Conservation (phyloP, 23 red algal species). For the Gracilaria caudata region DNA sequence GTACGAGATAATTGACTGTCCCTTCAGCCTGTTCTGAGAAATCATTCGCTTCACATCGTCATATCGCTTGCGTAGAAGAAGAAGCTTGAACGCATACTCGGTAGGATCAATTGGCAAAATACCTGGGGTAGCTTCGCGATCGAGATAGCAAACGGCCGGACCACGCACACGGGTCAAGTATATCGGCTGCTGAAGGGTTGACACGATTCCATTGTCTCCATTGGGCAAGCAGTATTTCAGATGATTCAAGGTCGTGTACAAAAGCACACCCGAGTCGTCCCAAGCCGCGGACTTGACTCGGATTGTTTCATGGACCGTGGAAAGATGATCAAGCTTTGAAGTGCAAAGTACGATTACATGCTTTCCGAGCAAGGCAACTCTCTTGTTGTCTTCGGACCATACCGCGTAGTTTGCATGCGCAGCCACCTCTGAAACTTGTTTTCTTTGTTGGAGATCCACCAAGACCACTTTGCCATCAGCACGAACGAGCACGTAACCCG, state of each 20-base stretch:
- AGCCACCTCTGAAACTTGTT: constrained; percentile 79
- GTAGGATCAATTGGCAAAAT: constrained; percentile 94
- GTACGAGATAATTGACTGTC: constrained; percentile 96
- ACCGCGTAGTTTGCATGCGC: constrained; percentile 86
- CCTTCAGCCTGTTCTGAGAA: constrained; percentile 83
- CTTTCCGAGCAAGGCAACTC: constrained; percentile 91
- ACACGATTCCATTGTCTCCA: constrained; percentile 94
- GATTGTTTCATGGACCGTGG: constrained; percentile 97
- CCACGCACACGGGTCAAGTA: constrained; percentile 95
- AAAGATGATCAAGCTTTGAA: constrained; percentile 88
- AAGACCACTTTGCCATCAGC: constrained; percentile 82
- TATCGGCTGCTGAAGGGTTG: constrained; percentile 77
- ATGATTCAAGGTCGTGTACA: constrained; percentile 98
- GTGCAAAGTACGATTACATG: constrained; percentile 87
- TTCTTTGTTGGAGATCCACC: constrained; percentile 86
- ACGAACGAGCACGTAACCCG: constrained; percentile 86
- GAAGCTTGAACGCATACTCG: constrained; percentile 97
- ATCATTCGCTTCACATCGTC: constrained; percentile 94
- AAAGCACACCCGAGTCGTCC: constrained; percentile 97
- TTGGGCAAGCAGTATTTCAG: constrained; percentile 99
- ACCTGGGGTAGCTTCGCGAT: constrained; percentile 87
- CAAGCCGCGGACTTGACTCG: constrained; percentile 99
- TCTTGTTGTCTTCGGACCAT: constrained; percentile 92
- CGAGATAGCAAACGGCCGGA: constrained; percentile 89
- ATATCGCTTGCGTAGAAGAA: constrained; percentile 91